Conservation (phyloP, 768 basidiomycete species). For the Leucosporidium scottii region DNA sequence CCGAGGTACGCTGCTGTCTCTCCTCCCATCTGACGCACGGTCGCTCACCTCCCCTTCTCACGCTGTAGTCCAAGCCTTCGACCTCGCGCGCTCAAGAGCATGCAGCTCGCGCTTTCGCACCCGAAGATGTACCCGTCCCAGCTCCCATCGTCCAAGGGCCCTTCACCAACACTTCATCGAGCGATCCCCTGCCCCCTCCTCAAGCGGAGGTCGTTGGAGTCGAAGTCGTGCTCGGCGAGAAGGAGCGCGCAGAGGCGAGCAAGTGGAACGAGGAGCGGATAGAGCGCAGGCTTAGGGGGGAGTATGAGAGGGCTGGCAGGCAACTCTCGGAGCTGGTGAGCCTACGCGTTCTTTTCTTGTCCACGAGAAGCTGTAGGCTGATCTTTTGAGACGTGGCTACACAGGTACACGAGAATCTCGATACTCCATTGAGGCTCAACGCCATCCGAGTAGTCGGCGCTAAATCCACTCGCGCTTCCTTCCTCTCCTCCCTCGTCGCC, state of each 20-base stretch:
- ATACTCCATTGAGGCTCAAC: conserved; percentile 60
- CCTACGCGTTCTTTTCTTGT: background rate
- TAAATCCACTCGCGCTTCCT: conserved; percentile 62
- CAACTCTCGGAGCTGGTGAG: conserved; percentile 61
- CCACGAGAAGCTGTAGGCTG: too few relatives aligned
- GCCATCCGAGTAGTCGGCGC: conserved; percentile 78
- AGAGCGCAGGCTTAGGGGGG: conserved; percentile 59
- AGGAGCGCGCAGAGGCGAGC: conserved; percentile 50
- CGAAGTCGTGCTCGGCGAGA: background rate
- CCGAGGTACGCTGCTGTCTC: background rate
- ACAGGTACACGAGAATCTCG: conserved; percentile 62
- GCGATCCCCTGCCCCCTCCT: background rate
- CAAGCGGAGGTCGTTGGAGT: background rate
- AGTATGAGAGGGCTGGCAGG: conserved; percentile 65
- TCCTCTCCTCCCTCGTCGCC: conserved; percentile 69
- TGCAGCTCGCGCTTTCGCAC: conserved; percentile 1
- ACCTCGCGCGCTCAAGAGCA: conserved; percentile 1
- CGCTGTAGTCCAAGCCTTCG: too few relatives aligned
- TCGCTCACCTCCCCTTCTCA: background rate
- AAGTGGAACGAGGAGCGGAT: conserved; percentile 73
- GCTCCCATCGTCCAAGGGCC: conserved; percentile 10
- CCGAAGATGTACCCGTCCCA: conserved; percentile 2
- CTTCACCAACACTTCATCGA: conserved; percentile 7
- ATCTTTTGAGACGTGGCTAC: too few relatives aligned
- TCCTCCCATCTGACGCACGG: background rate